These are phyloP conservation scores for Cladobotryum protrusum DNA, from an alignment of 2,329 filamentous ascomycete species.

Conservation along the genomic window DNA sequence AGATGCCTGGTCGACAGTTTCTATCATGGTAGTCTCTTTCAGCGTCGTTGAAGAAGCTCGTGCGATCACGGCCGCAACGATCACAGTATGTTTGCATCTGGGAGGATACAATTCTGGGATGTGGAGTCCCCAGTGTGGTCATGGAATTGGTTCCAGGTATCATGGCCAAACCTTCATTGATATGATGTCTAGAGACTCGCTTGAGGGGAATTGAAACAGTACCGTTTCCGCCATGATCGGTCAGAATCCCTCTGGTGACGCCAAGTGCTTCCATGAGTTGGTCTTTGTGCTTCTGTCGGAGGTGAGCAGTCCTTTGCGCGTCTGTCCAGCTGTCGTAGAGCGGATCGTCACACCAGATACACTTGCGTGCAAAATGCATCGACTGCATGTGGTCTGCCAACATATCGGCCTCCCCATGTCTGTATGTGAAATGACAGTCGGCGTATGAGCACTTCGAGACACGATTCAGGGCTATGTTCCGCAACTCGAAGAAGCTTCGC, in stretches of 20 bases:
- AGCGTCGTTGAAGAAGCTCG: background rate
- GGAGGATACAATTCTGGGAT: background rate
- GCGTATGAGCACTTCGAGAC: constrained; percentile 32
- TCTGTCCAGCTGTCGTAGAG: constrained; percentile 25
- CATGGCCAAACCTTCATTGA: background rate
- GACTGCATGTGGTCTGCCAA: constrained; percentile 31
- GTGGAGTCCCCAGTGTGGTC: background rate
- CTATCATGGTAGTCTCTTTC: constrained; percentile 10
- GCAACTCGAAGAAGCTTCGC: background rate
- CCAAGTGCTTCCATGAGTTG: constrained; percentile 15
- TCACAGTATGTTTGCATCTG: constrained; percentile 6
- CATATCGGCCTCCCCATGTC: constrained; percentile 20
- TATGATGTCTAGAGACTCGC: background rate
- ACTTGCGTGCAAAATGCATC: constrained; percentile 29
- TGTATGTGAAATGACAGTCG: constrained; percentile 30
- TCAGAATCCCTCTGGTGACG: constrained; percentile 1
- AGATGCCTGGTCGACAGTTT: constrained; percentile 2
- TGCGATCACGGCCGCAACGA: constrained; percentile 7
- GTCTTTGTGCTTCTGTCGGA: constrained; percentile 23
- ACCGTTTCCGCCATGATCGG: background rate
- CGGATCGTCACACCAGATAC: constrained; percentile 30
- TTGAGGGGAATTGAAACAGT: constrained; percentile 1
- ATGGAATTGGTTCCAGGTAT: background rate
- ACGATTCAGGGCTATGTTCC: constrained; percentile 17
- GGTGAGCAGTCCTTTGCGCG: constrained; percentile 22